Conservation (phyloP, 345 rosid species). For the Gossypium sturtianum region DNA sequence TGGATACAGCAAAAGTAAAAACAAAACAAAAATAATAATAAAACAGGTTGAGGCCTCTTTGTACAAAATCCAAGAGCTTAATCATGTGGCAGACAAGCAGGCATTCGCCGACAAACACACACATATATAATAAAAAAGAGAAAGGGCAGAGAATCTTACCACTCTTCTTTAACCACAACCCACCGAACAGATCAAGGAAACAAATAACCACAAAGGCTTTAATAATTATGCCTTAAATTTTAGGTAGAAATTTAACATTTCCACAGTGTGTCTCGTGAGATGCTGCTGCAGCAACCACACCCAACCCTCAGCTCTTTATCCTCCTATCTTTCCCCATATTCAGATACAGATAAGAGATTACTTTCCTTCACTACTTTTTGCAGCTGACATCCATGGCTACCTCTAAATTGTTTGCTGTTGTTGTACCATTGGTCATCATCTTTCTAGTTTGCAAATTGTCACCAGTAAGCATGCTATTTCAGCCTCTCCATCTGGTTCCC, state of each 20-base stretch:
- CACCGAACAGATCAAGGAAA: constrained; percentile 12
- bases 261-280: constrained; percentile 30
- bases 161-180: not conserved
- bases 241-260: constrained; percentile 13
- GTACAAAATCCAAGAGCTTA: constrained; percentile 13
- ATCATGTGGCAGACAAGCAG: constrained; percentile 19
- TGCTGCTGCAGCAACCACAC: constrained; percentile 1
- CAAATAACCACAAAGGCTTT: not conserved
- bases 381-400: constrained; percentile 32
- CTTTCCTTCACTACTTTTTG: not conserved
- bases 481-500: constrained; percentile 64
- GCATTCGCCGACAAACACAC: not conserved
- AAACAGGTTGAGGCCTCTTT: not conserved
- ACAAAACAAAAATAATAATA: not conserved
- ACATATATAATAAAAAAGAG: not conserved
- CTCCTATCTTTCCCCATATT: not conserved
- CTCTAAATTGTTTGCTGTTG: constrained; percentile 18
- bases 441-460: constrained; percentile 16
- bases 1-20: constrained; percentile 9
- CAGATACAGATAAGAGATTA: not conserved
- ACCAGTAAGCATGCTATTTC: constrained; percentile 33
- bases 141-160: constrained; percentile 10
- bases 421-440: constrained; percentile 21
- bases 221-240: constrained; percentile 4
- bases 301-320: not conserved